phyloP scores from a whole-genome alignment of 2,329 filamentous ascomycete species.

The Neofusicoccum parvum region DNA sequence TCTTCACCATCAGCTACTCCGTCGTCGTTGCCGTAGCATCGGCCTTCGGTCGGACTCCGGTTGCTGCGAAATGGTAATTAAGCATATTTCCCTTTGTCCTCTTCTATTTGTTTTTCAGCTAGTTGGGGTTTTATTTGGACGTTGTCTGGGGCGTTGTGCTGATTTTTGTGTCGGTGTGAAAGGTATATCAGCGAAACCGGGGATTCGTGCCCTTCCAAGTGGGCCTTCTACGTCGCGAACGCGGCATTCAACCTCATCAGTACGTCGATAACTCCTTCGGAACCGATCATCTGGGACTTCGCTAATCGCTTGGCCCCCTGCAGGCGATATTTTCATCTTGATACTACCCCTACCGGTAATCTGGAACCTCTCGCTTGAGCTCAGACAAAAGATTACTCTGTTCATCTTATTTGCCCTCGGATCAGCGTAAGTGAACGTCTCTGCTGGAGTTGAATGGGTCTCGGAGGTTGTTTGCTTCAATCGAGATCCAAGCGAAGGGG shows the following conservation, averaged over 20 bases:
- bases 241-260: constrained; percentile 3
- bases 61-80: neutral
- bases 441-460: neutral
- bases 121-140: neutral
- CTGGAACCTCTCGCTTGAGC: neutral
- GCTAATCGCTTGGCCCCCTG: too few species aligned
- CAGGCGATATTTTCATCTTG: neutral
- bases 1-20: constrained; percentile 13
- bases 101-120: neutral
- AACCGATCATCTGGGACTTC: too few species aligned
- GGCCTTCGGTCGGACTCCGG: neutral
- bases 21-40: constrained; percentile 1
- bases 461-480: neutral
- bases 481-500: neutral
- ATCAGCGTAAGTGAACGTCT: neutral
- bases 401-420: constrained; percentile 1
- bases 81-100: neutral
- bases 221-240: constrained; percentile 6
- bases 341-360: neutral
- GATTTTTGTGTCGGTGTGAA: neutral
- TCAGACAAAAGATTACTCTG: constrained; percentile 4
- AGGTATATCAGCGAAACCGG: neutral
- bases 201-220: neutral
- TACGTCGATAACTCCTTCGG: neutral
- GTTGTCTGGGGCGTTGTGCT: neutral